Evolutionary conservation across 2,329 filamentous ascomycete species (phyloP).

Genomic region (Neofusicoccum sp.): DNA sequence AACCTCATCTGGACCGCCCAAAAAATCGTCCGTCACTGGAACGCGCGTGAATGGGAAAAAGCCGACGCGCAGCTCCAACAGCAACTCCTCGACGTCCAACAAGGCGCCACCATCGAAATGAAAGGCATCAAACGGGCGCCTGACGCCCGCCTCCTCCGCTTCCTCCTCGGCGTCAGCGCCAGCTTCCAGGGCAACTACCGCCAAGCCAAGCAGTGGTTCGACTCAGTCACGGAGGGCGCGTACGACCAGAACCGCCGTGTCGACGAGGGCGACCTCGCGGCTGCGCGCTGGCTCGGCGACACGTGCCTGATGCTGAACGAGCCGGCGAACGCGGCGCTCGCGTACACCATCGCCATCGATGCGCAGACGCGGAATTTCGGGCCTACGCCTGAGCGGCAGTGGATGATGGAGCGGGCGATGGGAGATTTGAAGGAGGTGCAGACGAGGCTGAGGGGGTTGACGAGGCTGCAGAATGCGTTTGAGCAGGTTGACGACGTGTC

Average conservation of each 20-base stretch:
- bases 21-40: conserved; percentile 26
- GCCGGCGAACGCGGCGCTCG: conserved; percentile 28
- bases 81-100: conserved; percentile 29
- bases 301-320: conserved; percentile 31
- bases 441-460: background rate
- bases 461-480: background rate
- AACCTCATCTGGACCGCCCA: conserved; percentile 26
- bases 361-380: conserved; percentile 18
- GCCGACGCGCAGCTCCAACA: conserved; percentile 26
- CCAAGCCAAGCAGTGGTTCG: conserved; percentile 31
- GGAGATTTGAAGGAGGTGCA: background rate
- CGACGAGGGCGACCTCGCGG: conserved; percentile 34
- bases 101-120: conserved; percentile 24
- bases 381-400: background rate
- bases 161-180: conserved; percentile 30
- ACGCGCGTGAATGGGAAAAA: conserved; percentile 23
- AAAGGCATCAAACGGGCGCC: conserved; percentile 24
- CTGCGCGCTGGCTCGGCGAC: conserved; percentile 34
- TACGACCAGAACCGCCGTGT: conserved; percentile 25
- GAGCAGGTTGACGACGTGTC: background rate
- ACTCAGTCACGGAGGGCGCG: conserved; percentile 27
- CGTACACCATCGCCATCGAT: conserved; percentile 31
- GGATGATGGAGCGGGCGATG: background rate
- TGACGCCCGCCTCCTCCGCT: conserved; percentile 27
- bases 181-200: conserved; percentile 29